phyloP scores from a whole-genome alignment of 345 rosid species.

The Eucalyptus curtisii region DNA sequence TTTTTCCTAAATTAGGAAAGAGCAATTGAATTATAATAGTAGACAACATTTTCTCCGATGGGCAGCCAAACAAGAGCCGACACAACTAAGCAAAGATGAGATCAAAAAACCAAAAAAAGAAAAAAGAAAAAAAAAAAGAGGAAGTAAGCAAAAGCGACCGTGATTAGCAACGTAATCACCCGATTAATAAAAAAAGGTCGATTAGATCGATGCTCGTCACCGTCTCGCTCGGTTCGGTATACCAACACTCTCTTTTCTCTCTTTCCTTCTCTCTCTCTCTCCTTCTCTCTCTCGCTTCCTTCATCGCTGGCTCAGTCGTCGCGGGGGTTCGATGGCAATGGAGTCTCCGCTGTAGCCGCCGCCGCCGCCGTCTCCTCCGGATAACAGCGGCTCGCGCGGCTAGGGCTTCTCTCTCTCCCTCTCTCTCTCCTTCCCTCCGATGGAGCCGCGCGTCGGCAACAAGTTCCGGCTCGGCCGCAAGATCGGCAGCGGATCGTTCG shows the following conservation, averaged over 20 bases:
- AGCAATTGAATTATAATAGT: not conserved
- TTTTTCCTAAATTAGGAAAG: not conserved
- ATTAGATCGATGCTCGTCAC: not conserved
- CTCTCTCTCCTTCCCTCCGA: not conserved
- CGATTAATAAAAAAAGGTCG: not conserved
- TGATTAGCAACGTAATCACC: not conserved
- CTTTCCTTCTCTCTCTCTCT: not conserved
- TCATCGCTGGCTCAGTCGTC: not conserved
- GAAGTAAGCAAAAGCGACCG: not conserved
- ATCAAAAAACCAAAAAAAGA: too few species aligned
- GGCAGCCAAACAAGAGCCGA: not conserved
- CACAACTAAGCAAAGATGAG: not conserved
- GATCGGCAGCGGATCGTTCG: constrained; percentile 99
- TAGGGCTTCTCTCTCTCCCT: not conserved
- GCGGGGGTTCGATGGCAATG: not conserved
- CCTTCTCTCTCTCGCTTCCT: not conserved
- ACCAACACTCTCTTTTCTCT: not conserved
- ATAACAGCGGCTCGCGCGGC: not conserved
- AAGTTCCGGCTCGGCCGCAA: constrained; percentile 86
- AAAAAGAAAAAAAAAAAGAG: too few species aligned
- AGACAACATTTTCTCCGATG: not conserved
- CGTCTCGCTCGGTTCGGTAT: not conserved
- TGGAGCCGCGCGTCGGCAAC: constrained; percentile 88
- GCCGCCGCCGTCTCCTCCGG: not conserved
- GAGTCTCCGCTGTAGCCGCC: not conserved